phyloP scores from a whole-genome alignment of 805 yeast genomes.

The Lipomyces starkeyi region DNA sequence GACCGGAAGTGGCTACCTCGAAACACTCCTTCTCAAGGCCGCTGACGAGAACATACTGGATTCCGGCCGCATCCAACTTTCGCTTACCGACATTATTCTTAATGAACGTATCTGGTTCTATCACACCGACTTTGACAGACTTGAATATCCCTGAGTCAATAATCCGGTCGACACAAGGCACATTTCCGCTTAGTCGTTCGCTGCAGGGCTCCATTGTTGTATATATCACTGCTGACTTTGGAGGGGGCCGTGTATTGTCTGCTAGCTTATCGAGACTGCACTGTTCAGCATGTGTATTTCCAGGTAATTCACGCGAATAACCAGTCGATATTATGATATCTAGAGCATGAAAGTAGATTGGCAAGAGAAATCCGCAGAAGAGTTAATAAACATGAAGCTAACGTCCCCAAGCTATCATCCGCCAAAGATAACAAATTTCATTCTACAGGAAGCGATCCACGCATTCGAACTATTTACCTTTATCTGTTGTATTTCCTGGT shows the following conservation, averaged over 20 bases:
- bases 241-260: conserved; percentile 44
- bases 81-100: conserved; percentile 68
- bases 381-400: neutral
- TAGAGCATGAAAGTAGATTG: conserved; percentile 51
- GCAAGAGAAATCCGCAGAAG: neutral
- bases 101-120: conserved; percentile 91
- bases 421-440: neutral
- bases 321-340: conserved; percentile 75
- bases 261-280: conserved; percentile 81
- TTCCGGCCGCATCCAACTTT: conserved; percentile 60
- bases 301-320: conserved; percentile 86
- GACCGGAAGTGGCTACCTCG: conserved; percentile 57
- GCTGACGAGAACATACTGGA: conserved; percentile 78
- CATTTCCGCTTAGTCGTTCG: conserved; percentile 82
- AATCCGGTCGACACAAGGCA: conserved; percentile 85
- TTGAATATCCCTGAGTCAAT: conserved; percentile 59
- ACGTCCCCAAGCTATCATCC: neutral
- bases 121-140: conserved; percentile 87
- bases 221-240: conserved; percentile 78
- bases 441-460: neutral
- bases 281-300: conserved; percentile 98
- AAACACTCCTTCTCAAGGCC: conserved; percentile 80
- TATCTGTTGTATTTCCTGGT: conserved; percentile 12
- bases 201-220: conserved; percentile 99
- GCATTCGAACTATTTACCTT: conserved; percentile 17